phyloP scores from a whole-genome alignment of 2,329 filamentous ascomycete genomes.

The Podosphaera leucotricha region DNA sequence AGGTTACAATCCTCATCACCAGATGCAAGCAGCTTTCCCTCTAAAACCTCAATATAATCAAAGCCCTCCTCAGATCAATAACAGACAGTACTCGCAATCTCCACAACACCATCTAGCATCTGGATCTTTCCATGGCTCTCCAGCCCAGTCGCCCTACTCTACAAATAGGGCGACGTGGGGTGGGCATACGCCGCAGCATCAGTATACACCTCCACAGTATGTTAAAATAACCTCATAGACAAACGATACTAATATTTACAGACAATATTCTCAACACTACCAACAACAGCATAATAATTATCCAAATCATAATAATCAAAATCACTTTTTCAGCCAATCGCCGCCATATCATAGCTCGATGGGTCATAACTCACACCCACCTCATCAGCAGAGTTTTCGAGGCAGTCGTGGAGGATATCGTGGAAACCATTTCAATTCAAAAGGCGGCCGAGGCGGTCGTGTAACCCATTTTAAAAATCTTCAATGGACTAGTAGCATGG shows the following conservation, averaged over 20 bases:
- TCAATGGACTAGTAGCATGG: constrained; percentile 41
- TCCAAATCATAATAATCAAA: constrained; percentile 26
- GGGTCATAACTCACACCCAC: constrained; percentile 31
- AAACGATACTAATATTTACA: constrained; percentile 18
- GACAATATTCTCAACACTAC: constrained; percentile 39
- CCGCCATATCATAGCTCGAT: constrained; percentile 30
- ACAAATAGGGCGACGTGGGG: constrained; percentile 29
- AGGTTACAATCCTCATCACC: constrained; percentile 17
- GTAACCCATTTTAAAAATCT: constrained; percentile 36
- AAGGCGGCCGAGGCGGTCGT: constrained; percentile 24
- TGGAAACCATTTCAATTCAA: constrained; percentile 29
- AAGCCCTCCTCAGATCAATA: constrained; percentile 13
- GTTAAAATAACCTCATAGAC: constrained; percentile 8
- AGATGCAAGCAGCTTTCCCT: constrained; percentile 17
- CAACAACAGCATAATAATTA: constrained; percentile 33
- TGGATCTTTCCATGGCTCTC: constrained; percentile 32
- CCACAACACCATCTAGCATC: constrained; percentile 31
- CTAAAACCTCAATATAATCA: constrained; percentile 17
- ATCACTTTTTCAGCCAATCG: constrained; percentile 27
- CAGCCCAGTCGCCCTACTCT: constrained; percentile 35
- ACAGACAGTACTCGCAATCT: constrained; percentile 30
- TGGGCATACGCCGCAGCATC: constrained; percentile 15
- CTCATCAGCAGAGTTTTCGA: constrained; percentile 16
- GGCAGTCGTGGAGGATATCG: constrained; percentile 33
- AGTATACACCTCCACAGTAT: constrained; percentile 25